Evolutionary conservation across 2,329 filamentous ascomycete genomes (phyloP), one percentile per base, ranked within the genome.

Genomic region (Fusarium hainanense): DNA sequence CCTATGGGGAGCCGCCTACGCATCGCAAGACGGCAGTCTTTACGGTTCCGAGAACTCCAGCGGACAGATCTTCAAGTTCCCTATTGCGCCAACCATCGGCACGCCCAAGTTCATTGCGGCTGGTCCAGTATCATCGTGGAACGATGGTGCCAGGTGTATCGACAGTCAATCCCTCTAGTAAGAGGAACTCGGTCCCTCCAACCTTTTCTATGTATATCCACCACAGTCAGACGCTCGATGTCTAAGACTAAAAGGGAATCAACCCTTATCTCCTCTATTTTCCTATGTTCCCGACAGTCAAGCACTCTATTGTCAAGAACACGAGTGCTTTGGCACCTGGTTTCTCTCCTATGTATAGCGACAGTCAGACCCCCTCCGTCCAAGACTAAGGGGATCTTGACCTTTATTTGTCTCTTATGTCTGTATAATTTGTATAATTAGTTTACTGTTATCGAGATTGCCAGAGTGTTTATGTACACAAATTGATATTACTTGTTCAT

Each of bases 121-220:
- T 10, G 68, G 68, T 11, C 68, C 68, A 10, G 13, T 25, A 14
- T 71, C 68, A 6, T 66, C 51, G 18, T 66, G 54, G 58, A 70
- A 70, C 44, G 68, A 70, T 30, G 68, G 68, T 58, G 68, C 68
- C 37, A 71, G 68, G 49, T 70, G 68, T 69, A 71, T 70, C 40
- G 68, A 70, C 64, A 69, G 64, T 48, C 64, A 71, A 41, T 55
- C 46, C 18, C 21, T 65, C 55, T 32, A 62, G 42, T 43, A 34
- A 37, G 44, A 48, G 58, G n/a, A 32, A 8, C 18, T 43, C 52
- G 21, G 55, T 50, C 32, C 48, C 44, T 47, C 34, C 27, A 28
- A n/a, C 28, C n/a, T 68, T 69, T 60, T 32, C 44, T 65, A 59
- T 65, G 44, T 59, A 42, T 65, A 28, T n/a, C 48, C 48, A 51